Evolutionary conservation across 495 filamentous ascomycete genomes (phyloP), one percentile per base, ranked within the genome.

Genomic region (Ramalina intermedia): DNA sequence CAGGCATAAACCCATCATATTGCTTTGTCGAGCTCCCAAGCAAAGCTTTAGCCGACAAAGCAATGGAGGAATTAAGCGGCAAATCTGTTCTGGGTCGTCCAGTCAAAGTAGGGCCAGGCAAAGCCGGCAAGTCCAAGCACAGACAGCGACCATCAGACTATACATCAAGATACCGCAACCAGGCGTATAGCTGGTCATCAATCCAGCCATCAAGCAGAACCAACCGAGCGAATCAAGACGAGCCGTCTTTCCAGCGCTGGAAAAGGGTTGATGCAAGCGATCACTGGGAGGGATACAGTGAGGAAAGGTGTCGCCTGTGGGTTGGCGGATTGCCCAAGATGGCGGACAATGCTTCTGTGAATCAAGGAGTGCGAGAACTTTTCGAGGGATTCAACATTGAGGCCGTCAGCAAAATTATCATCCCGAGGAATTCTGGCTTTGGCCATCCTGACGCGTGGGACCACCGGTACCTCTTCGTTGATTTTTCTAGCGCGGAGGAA

Each of bases 391-490:
- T 70, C 59, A 66, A 74, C 5, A 55, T 80, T 45, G 68, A 77
- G 54, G 70, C 75, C 20, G 70, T 83, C 41, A 80, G 76, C 70
- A 82, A 83, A 64, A 64, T 80, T 38, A 74, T 82, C 14, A 41
- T 54, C 35, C 49, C 49, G 26, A 27, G 18, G 16, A 33, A 43
- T 13, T 44, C 16, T 11, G 29, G 9, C 14, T 45, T 40, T 13
- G 43, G 50, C 23, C 36, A 53, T 16, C 46, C 26, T 29, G 24
- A 47, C 9, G 27, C 39, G n/a, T 45, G 44, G 42, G 51, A 78
- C 53, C 72, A 81, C 57, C 75, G 84, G 63, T 82, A 80, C 63
- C 73, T 77, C 53, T 84, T 83, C 55, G 75, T 84, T 17, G 81
- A 84, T 57, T 72, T 84, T 44, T 58, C 61, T 40, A 75, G 64